Evolutionary conservation across 2,329 filamentous ascomycete species (phyloP).

Genomic region (Falciphora oryzae): DNA sequence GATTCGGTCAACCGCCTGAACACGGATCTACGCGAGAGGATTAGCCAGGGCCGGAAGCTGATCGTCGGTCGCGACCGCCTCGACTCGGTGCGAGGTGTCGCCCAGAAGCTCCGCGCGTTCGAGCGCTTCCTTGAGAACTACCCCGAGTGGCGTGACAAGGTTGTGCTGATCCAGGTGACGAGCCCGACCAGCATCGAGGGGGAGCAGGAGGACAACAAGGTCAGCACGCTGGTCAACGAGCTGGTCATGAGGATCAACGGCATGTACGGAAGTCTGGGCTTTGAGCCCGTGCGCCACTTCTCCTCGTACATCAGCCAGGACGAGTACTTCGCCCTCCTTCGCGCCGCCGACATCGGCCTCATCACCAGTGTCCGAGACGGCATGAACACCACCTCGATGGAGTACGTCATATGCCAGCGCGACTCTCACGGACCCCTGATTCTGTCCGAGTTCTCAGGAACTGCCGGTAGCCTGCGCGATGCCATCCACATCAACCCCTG

Average conservation of each 20-base stretch:
- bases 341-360: constrained; percentile 82
- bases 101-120: constrained; percentile 94
- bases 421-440: constrained; percentile 83
- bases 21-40: constrained; percentile 56
- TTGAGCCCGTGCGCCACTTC: constrained; percentile 89
- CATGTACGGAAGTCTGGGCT: constrained; percentile 78
- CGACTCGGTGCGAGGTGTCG: constrained; percentile 85
- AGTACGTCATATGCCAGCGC: constrained; percentile 90
- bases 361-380: constrained; percentile 95
- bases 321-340: constrained; percentile 92
- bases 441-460: constrained; percentile 93
- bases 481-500: constrained; percentile 97
- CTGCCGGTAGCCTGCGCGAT: constrained; percentile 75
- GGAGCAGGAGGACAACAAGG: constrained; percentile 71
- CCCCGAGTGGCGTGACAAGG: constrained; percentile 86
- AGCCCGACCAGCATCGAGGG: constrained; percentile 78
- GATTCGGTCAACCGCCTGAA: constrained; percentile 66
- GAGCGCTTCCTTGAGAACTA: constrained; percentile 86
- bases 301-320: constrained; percentile 85
- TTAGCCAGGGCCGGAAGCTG: constrained; percentile 87
- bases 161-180: constrained; percentile 91
- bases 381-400: constrained; percentile 95
- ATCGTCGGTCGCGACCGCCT: constrained; percentile 93
- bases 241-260: constrained; percentile 90
- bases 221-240: constrained; percentile 83